Evolutionary conservation across 2,329 filamentous ascomycete species (phyloP), one percentile per base, ranked within the genome.

Genomic region (Pezicula carpinea): DNA sequence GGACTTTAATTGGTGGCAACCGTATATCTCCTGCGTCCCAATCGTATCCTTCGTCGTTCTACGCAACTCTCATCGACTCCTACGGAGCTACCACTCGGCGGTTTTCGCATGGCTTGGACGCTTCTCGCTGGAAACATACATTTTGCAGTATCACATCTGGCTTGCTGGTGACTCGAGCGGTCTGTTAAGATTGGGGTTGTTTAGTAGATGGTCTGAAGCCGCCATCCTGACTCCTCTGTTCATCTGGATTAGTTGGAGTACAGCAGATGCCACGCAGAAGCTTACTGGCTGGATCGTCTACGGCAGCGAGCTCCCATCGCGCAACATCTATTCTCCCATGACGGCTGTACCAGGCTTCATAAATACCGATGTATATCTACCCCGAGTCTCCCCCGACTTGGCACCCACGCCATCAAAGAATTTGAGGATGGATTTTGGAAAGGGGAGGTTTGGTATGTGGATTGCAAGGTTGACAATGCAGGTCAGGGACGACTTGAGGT

Each of bases 91-190:
- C 35, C 66, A 76, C 55, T 72, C 74, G 13, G 56, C 53, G 1
- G 52, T 71, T 2, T 79, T 79, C 22, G 72, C 76, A 0, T 77
- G 71, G 66, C 61, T 85, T 3, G 80, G 82, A 2, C 66, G 68
- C 5, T 74, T 73, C 48, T 78, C 78, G 0, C 70, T 82, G 1
- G 81, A 84, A 61, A 74, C 77, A 1, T 82, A 78, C 52, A 68
- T 80, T 5, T 64, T 85, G 32, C 78, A 83, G 53, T 75, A 75
- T 58, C 82, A 85, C 59, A 69, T 82, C 44, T 81, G 77, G 72
- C 71, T 84, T 7, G 78, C 77, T 2, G 77, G 72, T 3, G 78
- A 84, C 54, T 75, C 76, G 2, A 74, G 70, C 26, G 77, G 75
- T 0, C 54, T 77, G 4, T 67, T 84, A 6, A 57, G 68, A 31